These are phyloP conservation scores for Trichaptum fuscoviolaceum DNA, from an alignment of 768 basidiomycete species.

Conservation along the genomic window DNA sequence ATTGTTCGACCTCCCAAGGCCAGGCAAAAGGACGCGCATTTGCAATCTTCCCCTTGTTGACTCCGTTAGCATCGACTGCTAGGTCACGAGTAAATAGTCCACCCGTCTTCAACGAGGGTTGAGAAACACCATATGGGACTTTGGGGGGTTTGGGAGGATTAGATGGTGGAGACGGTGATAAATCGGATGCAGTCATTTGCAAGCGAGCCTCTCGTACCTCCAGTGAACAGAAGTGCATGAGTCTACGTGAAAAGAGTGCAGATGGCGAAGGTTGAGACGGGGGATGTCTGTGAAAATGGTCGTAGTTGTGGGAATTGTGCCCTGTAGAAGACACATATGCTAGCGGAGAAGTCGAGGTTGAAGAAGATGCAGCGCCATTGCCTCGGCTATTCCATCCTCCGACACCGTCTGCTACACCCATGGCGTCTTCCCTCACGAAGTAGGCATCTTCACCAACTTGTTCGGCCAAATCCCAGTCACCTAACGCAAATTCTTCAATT, in stretches of 20 bases:
- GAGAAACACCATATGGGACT: neutral
- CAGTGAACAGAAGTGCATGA: conserved; percentile 82
- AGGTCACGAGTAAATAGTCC: neutral
- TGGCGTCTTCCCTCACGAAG: conserved; percentile 73
- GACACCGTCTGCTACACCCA: conserved; percentile 95
- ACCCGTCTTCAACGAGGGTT: neutral
- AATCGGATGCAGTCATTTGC: conserved; percentile 11
- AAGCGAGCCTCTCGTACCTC: conserved; percentile 35
- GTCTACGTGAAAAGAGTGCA: conserved; percentile 64
- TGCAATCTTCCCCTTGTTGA: neutral
- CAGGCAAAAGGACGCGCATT: neutral
- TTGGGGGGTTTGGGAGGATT: neutral
- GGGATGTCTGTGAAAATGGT: conserved; percentile 2
- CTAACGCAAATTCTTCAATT: conserved; percentile 24
- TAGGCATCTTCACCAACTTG: conserved; percentile 94
- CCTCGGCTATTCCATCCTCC: conserved; percentile 70
- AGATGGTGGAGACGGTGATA: conserved; percentile 5
- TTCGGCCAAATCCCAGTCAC: conserved; percentile 40
- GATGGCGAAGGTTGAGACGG: conserved; percentile 33
- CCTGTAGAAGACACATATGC: conserved; percentile 6
- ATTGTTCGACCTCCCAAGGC: neutral
- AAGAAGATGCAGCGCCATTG: conserved; percentile 19
- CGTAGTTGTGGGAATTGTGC: conserved; percentile 9
- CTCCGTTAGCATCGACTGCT: neutral
- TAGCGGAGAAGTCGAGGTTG: conserved; percentile 5